Evolutionary conservation across 148 eudicot genomes (phyloP).

Genomic region (Cornus kousa): DNA sequence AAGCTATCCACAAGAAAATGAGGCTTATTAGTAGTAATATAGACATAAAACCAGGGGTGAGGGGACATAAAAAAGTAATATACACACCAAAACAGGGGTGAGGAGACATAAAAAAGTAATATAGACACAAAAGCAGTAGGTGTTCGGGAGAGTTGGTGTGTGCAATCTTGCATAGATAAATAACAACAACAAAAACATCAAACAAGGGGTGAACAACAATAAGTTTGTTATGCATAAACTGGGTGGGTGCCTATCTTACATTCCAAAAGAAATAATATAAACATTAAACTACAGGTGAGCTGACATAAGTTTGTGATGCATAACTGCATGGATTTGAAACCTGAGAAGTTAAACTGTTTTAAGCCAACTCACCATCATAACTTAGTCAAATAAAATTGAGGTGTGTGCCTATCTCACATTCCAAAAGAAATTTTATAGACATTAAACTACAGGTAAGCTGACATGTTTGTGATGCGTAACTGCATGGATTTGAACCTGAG

Average conservation of each 20-base stretch:
- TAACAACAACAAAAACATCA: too few relatives aligned
- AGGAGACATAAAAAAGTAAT: too few relatives aligned
- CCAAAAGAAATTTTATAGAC: background rate
- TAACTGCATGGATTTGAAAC: too few relatives aligned
- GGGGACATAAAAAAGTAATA: background rate
- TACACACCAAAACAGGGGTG: too few relatives aligned
- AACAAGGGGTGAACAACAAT: too few relatives aligned
- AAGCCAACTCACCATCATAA: background rate
- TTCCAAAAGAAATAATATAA: background rate
- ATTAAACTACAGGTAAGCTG: background rate
- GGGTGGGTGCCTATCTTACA: too few relatives aligned
- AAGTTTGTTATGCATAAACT: too few relatives aligned
- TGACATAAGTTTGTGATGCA: background rate
- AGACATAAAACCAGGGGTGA: too few relatives aligned
- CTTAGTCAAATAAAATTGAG: background rate
- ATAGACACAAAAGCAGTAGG: too few relatives aligned
- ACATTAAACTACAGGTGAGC: background rate
- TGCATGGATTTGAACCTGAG: background rate
- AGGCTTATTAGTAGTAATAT: background rate
- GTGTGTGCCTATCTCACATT: too few relatives aligned
- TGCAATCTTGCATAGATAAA: too few relatives aligned
- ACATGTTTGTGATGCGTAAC: background rate
- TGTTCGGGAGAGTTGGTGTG: too few relatives aligned
- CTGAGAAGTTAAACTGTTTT: background rate
- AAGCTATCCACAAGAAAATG: background rate